Evolutionary conservation across 371 early-diverging fungal species (phyloP).

Genomic region (Gilbertella persicaria): DNA sequence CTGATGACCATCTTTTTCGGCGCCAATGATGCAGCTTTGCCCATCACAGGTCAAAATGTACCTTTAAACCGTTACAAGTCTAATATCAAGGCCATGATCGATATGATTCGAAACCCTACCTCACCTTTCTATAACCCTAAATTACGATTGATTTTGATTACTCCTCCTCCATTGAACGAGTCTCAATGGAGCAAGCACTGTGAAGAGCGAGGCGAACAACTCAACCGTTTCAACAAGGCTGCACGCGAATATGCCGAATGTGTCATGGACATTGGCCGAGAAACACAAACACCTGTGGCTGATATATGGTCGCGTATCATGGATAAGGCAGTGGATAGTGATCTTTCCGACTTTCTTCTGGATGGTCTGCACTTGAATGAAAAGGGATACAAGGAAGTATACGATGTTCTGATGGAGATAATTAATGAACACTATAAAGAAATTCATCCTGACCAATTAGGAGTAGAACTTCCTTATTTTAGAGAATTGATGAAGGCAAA

Average conservation of each 20-base stretch:
- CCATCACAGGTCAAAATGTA: conserved; percentile 63
- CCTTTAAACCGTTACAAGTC: conserved; percentile 58
- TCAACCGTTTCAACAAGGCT: conserved; percentile 50
- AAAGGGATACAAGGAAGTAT: conserved; percentile 53
- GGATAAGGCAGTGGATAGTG: conserved; percentile 15
- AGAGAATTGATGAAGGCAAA: conserved; percentile 18
- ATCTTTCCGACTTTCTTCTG: conserved; percentile 41
- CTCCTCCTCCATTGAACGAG: conserved; percentile 77
- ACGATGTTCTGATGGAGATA: conserved; percentile 31
- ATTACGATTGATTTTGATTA: conserved; percentile 66
- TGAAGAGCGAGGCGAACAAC: conserved; percentile 28
- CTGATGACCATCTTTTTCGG: conserved; percentile 81
- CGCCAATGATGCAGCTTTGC: conserved; percentile 78
- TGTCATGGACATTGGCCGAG: conserved; percentile 50
- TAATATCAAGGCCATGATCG: conserved; percentile 63
- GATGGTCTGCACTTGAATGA: conserved; percentile 71
- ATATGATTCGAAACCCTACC: conserved; percentile 44
- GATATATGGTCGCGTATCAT: conserved; percentile 66
- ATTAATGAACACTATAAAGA: conserved; percentile 36
- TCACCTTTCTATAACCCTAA: conserved; percentile 60
- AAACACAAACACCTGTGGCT: conserved; percentile 43
- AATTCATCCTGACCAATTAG: conserved; percentile 41
- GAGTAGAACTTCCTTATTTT: conserved; percentile 35
- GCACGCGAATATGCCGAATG: conserved; percentile 64
- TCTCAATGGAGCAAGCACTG: conserved; percentile 50